Base-by-base conservation (phyloP, 2,329 filamentous ascomycete genomes). In the Colletotrichum scovillei region DNA sequence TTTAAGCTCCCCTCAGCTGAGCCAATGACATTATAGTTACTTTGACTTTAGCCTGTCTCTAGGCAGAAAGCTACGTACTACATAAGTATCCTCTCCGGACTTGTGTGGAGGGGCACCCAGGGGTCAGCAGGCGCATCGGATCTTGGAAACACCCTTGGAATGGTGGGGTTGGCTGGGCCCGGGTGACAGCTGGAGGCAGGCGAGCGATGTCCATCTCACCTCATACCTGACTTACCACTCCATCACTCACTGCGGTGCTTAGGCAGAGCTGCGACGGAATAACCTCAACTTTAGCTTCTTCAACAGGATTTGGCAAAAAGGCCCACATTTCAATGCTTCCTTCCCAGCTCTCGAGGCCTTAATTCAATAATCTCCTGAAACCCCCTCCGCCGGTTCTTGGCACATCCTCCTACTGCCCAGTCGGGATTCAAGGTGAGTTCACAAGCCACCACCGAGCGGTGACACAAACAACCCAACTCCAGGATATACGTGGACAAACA, bases 131-230 rank as follows among this genome's bases (percentile, higher is more conserved):
- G 46, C 60, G 67, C 59, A 42, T 73, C 70, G 55, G 66, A 73
- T 73, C 70, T 73, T 73, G 70, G 70, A 73, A 73, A 70, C 67
- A 62, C 60, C 55, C 60, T 62, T 69, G 70, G 70, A 49, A 65
- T 73, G 67, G 70, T 73, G 67, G 70, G 70, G 70, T 70, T 57
- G 60, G 30, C 60, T 55, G 46, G 55, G 55, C 16, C 70, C 55
- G 60, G 24, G 55, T 49, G 58, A 69, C 58, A 46, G 30, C 30
- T 32, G 9, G 30, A 32, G 30, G 9, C n/a, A 11, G 28, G 55
- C 22, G 69, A 46, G 16, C 59, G 5, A 55, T 14, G 28, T 46
- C 57, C 32, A 26, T 14, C 26, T 24, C 42, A 22, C 42, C 24
- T 19, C 38, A 49, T 49, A 32, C 26, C 32, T 42, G 5, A 16